phyloP scores from a whole-genome alignment of 2,329 filamentous ascomycete species.

The Hypoxylon sp. region DNA sequence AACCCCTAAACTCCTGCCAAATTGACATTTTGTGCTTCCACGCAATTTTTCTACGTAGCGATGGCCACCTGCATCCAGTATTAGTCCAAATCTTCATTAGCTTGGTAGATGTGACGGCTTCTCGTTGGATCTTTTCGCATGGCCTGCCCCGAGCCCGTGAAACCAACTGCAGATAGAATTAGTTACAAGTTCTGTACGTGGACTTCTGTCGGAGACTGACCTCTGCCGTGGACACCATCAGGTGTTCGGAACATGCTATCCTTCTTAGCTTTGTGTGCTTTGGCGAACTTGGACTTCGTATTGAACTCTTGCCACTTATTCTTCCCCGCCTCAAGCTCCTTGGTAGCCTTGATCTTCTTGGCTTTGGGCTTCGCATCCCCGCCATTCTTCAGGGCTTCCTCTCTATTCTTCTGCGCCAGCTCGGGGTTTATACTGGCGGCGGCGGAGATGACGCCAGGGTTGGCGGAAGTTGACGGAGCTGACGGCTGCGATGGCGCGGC shows the following conservation, averaged over 20 bases:
- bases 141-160: constrained; percentile 91
- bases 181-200: constrained; percentile 34
- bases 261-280: constrained; percentile 72
- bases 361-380: constrained; percentile 79
- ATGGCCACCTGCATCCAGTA: constrained; percentile 41
- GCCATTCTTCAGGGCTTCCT: constrained; percentile 68
- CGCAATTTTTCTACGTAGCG: constrained; percentile 15
- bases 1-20: constrained; percentile 33
- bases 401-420: constrained; percentile 57
- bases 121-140: constrained; percentile 93
- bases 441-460: constrained; percentile 62
- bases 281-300: constrained; percentile 75
- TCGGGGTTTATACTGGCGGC: constrained; percentile 67
- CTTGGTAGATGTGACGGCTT: constrained; percentile 84
- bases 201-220: constrained; percentile 57
- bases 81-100: constrained; percentile 77
- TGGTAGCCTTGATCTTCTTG: constrained; percentile 91
- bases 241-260: constrained; percentile 98
- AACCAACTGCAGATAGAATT: constrained; percentile 74
- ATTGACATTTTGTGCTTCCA: no score
- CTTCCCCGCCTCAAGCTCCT: constrained; percentile 89
- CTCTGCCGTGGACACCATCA: constrained; percentile 84
- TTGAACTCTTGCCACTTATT: constrained; percentile 95
- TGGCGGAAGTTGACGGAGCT: constrained; percentile 47
- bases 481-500: constrained; percentile 48